Base-by-base conservation (phyloP, 116 monocot genomes). In the Trichopus zeylanicus region DNA sequence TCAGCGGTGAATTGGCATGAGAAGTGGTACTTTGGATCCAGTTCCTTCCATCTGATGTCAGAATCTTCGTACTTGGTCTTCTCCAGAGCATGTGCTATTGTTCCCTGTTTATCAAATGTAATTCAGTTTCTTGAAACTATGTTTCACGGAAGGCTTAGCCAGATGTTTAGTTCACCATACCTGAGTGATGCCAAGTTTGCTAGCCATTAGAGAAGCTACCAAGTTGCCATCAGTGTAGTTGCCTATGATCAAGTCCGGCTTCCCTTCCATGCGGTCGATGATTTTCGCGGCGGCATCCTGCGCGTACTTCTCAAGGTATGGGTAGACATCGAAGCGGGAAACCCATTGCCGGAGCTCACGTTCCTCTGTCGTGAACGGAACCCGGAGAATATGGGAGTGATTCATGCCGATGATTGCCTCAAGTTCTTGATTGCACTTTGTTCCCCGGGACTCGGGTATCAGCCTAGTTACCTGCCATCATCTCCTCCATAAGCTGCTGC, bases 21-120 rank as follows among this genome's bases (percentile, higher is more conserved):
- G 56, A 93, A 93, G 69, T 93, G 92, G 31, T 93, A 93, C 60
- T 93, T 93, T 1, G 69, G 68, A 22, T 93, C 93, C n/a, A 93
- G 32, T 72, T 85, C 80, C 77, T 80, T 88, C 93, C 93, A 93
- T 32, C 78, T 85, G 35, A 85, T 46, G 47, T 93, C 93, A 10
- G 93, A 88, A 65, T 93, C 87, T 49, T 88, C 93, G 4, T 93
- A 93, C 79, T 93, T 88, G 23, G 93, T 88, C 57, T 93, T 93
- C 72, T 93, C 89, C 10, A 93, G 85, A 54, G 93, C 93, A 71
- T 93, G 93, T 18, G 93, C 93, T 35, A 93, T 93, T 9, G 85
- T 93, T 51, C 73, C 93, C 93, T 93, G 34, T 13, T 42, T 42
- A 13, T 16, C 37, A 8, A 37, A 37, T 1, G 15, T 37, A 8